Evolutionary conservation across 2,329 filamentous ascomycete genomes (phyloP).

Genomic region (Keithomyces neogunnii): DNA sequence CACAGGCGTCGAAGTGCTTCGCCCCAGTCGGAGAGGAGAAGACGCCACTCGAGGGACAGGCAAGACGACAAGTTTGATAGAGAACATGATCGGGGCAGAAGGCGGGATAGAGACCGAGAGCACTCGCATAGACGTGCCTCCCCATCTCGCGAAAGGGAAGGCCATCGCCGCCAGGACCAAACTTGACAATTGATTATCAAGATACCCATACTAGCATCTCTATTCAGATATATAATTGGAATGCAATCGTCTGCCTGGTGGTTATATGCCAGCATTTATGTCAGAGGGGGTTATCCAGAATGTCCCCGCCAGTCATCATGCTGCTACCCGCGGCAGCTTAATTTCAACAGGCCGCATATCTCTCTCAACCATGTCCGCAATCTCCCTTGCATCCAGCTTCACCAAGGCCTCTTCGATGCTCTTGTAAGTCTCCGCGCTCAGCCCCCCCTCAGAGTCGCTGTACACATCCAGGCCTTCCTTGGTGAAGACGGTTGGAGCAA

Average conservation of each 20-base stretch:
- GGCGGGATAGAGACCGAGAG: constrained; percentile 9
- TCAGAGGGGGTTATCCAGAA: no score
- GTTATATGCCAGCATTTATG: no score
- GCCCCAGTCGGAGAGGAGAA: constrained; percentile 3
- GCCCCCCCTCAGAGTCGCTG: constrained; percentile 50
- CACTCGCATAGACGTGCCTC: constrained; percentile 10
- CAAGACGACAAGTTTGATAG: constrained; percentile 8
- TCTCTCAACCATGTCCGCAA: constrained; percentile 41
- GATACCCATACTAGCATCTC: constrained; percentile 5
- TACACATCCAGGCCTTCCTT: constrained; percentile 77
- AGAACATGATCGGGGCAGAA: constrained; percentile 7
- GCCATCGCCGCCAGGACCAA: constrained; percentile 1
- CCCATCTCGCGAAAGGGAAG: constrained; percentile 9
- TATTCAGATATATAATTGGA: no score
- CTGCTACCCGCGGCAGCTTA: constrained; percentile 39
- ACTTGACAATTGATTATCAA: constrained; percentile 2
- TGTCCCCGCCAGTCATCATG: not conserved
- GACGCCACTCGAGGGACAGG: constrained; percentile 9
- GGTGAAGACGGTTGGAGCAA: constrained; percentile 75
- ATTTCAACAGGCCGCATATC: constrained; percentile 45
- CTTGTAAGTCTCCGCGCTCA: constrained; percentile 47
- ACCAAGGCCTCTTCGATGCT: constrained; percentile 46
- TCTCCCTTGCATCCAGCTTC: constrained; percentile 38
- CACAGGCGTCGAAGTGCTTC: constrained; percentile 9
- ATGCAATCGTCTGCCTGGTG: not conserved